A percentile compares a stretch with the other conserved stretches of the same genome.
phyloP scores from a whole-genome alignment of 2,329 filamentous ascomycete genomes.

The Cercospora sp. region DNA sequence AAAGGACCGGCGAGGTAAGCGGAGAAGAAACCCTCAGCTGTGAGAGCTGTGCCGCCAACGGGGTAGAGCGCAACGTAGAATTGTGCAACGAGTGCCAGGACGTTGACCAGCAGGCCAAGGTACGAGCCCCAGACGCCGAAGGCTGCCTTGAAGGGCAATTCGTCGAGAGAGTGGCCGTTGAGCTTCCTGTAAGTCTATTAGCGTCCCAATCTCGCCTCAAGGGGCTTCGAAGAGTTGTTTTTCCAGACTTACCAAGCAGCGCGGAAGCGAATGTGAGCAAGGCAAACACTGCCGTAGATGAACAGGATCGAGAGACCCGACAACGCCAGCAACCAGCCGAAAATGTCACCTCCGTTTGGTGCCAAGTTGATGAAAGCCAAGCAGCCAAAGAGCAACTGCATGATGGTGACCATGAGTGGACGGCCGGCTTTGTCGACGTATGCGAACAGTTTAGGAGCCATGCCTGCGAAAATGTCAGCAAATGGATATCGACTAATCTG shows the following conservation, averaged over 20 bases:
- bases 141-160: conserved; percentile 48
- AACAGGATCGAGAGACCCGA: conserved; percentile 72
- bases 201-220: neutral
- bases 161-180: conserved; percentile 50
- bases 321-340: conserved; percentile 75
- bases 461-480: conserved; percentile 48
- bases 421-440: conserved; percentile 85
- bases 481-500: neutral
- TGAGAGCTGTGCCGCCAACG: conserved; percentile 23
- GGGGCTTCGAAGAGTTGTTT: neutral
- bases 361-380: conserved; percentile 70
- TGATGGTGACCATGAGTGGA: conserved; percentile 69
- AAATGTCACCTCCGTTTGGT: conserved; percentile 62
- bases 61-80: conserved; percentile 43
- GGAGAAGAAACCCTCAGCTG: conserved; percentile 34
- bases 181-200: conserved; percentile 56
- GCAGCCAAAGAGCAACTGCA: conserved; percentile 68
- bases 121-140: conserved; percentile 46
- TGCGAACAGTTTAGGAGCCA: conserved; percentile 73
- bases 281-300: conserved; percentile 79
- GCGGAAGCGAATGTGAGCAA: conserved; percentile 89
- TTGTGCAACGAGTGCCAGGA: conserved; percentile 44
- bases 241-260: conserved; percentile 51
- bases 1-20: conserved; percentile 36
- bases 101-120: conserved; percentile 43